Base-by-base conservation (phyloP, 768 basidiomycete genomes). In the Boletellus ananas region DNA sequence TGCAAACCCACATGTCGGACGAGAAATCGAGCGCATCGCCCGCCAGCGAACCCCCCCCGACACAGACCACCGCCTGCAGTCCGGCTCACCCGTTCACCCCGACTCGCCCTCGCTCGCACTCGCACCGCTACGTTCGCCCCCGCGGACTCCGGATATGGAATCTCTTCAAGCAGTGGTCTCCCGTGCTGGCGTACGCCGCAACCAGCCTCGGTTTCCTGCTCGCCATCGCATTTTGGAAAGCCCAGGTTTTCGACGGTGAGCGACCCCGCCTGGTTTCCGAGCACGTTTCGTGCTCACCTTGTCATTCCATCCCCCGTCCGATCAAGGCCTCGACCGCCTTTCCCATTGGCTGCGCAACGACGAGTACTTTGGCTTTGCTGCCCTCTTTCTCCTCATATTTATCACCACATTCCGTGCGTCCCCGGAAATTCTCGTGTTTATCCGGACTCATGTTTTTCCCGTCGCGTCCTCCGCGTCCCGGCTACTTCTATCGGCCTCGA, bases 371-470 rank as follows among this genome's bases (percentile, higher is more conserved):
- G 94, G 94, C 42, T 83, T 90, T 64, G 78, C 81, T 49, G 79
- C 87, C 54, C 81, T 96, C 45, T 93, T 90, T 66, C 74, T 70
- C 58, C 80, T 92, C 63, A 92, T 93, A 54, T 90, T 92, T 67
- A 65, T 92, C 51, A 93, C 90, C 43, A 92, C 90, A 1, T 84
- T 92, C 68, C 90, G 90, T 92, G 71, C 73, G 90, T 70, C 41
- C 55, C 27, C 44, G 17, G 45, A 20, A 34, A 34, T 41, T 50
- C 38, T 49, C 43, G 35, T 40, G 35, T 23, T 43, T n/a, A 10
- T 45, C 46, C 21, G 37, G 34, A 25, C 58, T 65, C 43, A 58
- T 48, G 12, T 17, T 34, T 35, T 43, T 49, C 36, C 23, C 23
- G 23, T 25, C 23, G 23, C 23, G 7, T 25, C 23, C 23, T 25